A percentile compares a stretch with the other conserved stretches of the same genome.
phyloP scores from a whole-genome alignment of 1,284 basidiomycete species.

The Athelia sp. region DNA sequence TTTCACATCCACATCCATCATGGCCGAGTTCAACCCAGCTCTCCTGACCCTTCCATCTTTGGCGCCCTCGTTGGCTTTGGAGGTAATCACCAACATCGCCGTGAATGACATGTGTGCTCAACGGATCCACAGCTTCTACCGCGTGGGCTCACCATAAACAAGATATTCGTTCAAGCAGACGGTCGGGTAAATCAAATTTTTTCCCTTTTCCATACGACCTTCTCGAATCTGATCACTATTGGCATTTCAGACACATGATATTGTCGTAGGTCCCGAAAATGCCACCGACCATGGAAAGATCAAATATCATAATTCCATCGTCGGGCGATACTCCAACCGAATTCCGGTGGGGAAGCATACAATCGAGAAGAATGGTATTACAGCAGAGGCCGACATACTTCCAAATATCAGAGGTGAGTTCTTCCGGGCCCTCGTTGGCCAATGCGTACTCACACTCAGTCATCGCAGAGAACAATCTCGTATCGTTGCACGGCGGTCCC shows the following conservation, averaged over 20 bases:
- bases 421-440: neutral
- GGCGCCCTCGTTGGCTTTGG: conserved; percentile 52
- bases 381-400: conserved; percentile 36
- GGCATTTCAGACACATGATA: conserved; percentile 56
- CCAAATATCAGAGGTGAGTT: conserved; percentile 30
- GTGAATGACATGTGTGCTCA: neutral
- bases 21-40: conserved; percentile 46
- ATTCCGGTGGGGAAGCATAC: conserved; percentile 53
- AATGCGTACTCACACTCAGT: neutral
- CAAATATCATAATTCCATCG: conserved; percentile 68
- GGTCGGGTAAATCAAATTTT: conserved; percentile 41
- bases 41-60: conserved; percentile 48
- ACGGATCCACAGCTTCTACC: conserved; percentile 47
- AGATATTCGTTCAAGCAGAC: conserved; percentile 56
- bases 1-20: conserved; percentile 15
- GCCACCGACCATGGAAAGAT: conserved; percentile 51
- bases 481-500: conserved; percentile 69
- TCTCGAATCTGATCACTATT: too few relatives aligned
- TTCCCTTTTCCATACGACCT: too few relatives aligned
- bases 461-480: conserved; percentile 46
- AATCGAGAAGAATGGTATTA: conserved; percentile 46
- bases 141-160: conserved; percentile 61
- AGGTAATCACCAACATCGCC: conserved; percentile 31
- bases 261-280: conserved; percentile 66
- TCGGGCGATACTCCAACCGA: conserved; percentile 70